phyloP scores from a whole-genome alignment of 305 asterid species.

The Fraxinus velutina region DNA sequence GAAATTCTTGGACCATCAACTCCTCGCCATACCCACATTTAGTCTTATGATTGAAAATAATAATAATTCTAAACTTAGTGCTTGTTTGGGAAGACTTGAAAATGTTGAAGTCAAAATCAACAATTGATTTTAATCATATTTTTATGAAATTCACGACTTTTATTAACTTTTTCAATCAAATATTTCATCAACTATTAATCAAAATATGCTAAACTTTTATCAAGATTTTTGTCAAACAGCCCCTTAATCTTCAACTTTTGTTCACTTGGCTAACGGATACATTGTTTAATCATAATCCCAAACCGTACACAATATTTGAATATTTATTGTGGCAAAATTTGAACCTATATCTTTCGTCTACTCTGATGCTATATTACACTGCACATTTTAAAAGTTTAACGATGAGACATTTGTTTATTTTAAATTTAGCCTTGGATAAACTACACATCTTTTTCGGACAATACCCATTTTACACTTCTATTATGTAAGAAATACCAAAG shows the following conservation, averaged over 20 bases:
- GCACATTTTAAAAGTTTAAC: neutral
- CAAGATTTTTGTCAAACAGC: neutral
- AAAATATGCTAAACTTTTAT: neutral
- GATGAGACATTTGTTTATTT: neutral
- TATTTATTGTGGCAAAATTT: neutral
- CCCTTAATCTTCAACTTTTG: neutral
- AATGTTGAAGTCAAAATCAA: neutral
- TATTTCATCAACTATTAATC: too few relatives aligned
- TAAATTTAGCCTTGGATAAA: neutral
- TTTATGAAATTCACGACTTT: neutral
- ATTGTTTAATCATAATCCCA: neutral
- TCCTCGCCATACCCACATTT: neutral
- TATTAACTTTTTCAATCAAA: too few relatives aligned
- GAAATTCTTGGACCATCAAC: neutral
- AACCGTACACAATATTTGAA: neutral
- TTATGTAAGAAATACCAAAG: neutral
- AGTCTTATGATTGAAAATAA: neutral
- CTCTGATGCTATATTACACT: neutral
- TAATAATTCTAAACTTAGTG: neutral
- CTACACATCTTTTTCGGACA: neutral
- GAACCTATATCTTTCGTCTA: neutral
- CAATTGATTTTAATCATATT: neutral
- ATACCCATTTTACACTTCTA: neutral
- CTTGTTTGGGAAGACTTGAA: neutral
- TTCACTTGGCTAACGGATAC: neutral